Evolutionary conservation across 495 filamentous ascomycete genomes (phyloP).

Genomic region (Trichoderma asperelloides): DNA sequence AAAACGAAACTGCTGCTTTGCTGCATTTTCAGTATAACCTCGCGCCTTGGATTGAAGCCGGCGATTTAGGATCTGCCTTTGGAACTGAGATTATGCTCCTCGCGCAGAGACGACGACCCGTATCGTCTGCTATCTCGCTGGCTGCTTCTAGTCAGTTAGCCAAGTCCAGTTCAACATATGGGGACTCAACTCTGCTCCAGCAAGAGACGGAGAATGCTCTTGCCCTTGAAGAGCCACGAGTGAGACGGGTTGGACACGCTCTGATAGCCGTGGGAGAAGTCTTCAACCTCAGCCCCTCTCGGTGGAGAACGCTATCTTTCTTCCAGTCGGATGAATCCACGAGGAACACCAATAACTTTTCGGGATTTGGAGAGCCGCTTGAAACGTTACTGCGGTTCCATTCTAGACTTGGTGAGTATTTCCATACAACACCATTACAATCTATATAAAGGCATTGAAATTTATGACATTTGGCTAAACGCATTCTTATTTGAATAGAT

Average conservation of each 20-base stretch:
- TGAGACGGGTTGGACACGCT: neutral
- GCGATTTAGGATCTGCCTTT: neutral
- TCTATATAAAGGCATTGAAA: neutral
- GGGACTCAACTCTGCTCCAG: neutral
- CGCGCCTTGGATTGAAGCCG: neutral
- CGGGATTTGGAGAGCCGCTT: neutral
- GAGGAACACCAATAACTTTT: neutral
- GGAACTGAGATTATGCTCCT: neutral
- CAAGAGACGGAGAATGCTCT: neutral
- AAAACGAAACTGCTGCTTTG: neutral
- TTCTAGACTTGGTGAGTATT: neutral
- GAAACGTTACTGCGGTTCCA: neutral
- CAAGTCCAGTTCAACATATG: neutral
- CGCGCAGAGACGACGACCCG: neutral
- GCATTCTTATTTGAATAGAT: neutral
- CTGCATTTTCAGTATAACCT: neutral
- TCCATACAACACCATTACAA: neutral
- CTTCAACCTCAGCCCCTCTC: neutral
- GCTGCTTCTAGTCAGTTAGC: neutral
- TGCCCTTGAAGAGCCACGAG: neutral
- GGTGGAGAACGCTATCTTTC: neutral
- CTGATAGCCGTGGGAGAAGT: neutral
- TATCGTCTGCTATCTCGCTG: neutral
- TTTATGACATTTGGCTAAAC: neutral
- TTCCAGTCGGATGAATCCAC: neutral